phyloP scores from a whole-genome alignment of 2,329 filamentous ascomycete species.

The Trichocomaceae sp. region DNA sequence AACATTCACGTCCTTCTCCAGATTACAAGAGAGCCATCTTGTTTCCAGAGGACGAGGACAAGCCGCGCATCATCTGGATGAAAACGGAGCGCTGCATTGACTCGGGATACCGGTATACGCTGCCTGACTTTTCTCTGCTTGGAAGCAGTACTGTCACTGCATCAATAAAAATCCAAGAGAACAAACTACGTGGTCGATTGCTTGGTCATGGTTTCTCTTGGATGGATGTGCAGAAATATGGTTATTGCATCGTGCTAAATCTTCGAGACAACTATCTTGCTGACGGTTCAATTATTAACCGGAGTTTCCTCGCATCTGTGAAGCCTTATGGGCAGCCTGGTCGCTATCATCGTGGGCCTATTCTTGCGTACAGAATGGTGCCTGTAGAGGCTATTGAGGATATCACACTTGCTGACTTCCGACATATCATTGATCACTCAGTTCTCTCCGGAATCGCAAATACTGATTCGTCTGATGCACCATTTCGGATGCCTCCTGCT shows the following conservation, averaged over 20 bases:
- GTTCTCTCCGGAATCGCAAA: not conserved
- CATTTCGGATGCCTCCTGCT: not conserved
- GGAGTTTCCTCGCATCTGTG: not conserved
- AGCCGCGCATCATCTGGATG: conserved; percentile 10
- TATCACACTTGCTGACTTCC: conserved; percentile 9
- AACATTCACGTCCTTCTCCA: conserved; percentile 6
- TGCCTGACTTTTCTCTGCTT: not conserved
- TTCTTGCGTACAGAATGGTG: not conserved
- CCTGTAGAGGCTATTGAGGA: not conserved
- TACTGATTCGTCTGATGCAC: not conserved
- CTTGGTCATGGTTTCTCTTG: not conserved
- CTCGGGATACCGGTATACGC: not conserved
- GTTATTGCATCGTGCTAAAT: not conserved
- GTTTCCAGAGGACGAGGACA: not conserved
- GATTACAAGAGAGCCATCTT: conserved; percentile 12
- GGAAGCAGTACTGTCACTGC: not conserved
- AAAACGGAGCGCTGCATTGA: not conserved
- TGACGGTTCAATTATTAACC: not conserved
- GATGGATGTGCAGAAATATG: not conserved
- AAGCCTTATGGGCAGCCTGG: not conserved
- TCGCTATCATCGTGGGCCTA: not conserved
- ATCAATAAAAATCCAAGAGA: not conserved
- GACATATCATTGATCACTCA: conserved; percentile 10
- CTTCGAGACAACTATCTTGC: not conserved
- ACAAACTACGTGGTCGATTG: not conserved